These are phyloP conservation scores for Secale cereale DNA, from an alignment of 176 grass and related monocot genomes.

Conservation along the genomic window DNA sequence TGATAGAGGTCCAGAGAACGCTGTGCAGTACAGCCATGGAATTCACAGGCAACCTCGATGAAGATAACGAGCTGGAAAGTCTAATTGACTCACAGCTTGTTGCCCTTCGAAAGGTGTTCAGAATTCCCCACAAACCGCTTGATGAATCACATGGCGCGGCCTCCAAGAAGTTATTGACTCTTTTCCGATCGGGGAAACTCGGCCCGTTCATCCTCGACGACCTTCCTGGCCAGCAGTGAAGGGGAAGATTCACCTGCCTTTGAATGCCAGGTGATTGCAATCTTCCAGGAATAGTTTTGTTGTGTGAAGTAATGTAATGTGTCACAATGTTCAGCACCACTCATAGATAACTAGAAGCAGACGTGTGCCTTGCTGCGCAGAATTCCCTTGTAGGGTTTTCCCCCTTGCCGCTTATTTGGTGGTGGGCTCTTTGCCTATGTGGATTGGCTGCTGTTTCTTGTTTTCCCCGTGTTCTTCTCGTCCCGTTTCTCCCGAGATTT, in stretches of 20 bases:
- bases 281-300: background rate
- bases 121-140: conserved; percentile 61
- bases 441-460: background rate
- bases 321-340: background rate
- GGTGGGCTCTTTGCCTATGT: background rate
- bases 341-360: background rate
- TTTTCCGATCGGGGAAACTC: conserved; percentile 82
- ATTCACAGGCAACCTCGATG: conserved; percentile 58
- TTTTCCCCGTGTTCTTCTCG: background rate
- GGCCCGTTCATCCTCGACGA: conserved; percentile 80
- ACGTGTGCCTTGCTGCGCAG: background rate
- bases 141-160: conserved; percentile 56
- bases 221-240: conserved; percentile 49
- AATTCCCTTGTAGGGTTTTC: background rate
- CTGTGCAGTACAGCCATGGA: conserved; percentile 59
- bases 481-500: background rate
- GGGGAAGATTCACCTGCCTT: background rate
- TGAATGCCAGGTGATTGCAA: background rate
- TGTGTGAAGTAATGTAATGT: background rate
- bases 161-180: conserved; percentile 80
- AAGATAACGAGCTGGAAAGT: conserved; percentile 73
- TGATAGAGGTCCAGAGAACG: conserved; percentile 62
- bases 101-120: conserved; percentile 72
- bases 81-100: conserved; percentile 65
- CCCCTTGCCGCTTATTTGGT: background rate